A percentile compares a stretch with the other conserved stretches of the same genome.
Conservation (phyloP, 768 basidiomycete species). For the Boletus fagicola region DNA sequence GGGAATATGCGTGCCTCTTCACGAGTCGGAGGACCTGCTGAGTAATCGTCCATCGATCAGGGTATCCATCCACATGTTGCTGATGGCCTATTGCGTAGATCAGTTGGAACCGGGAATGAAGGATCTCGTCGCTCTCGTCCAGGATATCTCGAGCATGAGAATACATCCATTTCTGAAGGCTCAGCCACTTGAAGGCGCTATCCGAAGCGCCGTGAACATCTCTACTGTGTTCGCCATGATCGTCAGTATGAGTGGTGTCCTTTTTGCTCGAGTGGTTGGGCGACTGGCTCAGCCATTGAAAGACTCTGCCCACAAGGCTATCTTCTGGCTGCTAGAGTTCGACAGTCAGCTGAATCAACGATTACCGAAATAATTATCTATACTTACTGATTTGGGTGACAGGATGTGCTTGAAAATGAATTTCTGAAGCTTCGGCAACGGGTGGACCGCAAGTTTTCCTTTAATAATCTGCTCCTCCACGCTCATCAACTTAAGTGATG, state of each 20-base stretch:
- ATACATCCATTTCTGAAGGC: not conserved
- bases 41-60: constrained; percentile 25
- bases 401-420: not conserved
- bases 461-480: constrained; percentile 31
- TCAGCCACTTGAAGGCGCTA: not conserved
- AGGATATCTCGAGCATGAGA: not conserved
- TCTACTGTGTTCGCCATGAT: not conserved
- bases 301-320: not conserved
- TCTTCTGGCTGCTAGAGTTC: not conserved
- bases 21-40: constrained; percentile 28
- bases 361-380: not conserved
- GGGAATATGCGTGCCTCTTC: not conserved
- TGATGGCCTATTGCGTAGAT: not conserved
- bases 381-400: not conserved
- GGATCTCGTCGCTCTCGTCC: not conserved
- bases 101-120: not conserved
- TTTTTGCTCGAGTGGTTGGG: too few species aligned
- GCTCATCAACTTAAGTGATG: constrained; percentile 45
- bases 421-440: constrained; percentile 3
- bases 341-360: not conserved
- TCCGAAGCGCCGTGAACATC: not conserved
- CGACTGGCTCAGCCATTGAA: not conserved
- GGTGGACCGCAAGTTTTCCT: not conserved
- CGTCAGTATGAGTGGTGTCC: not conserved
- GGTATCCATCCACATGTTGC: not conserved